phyloP scores from a whole-genome alignment of 257 asterid species.

The Primulina tabacum region DNA sequence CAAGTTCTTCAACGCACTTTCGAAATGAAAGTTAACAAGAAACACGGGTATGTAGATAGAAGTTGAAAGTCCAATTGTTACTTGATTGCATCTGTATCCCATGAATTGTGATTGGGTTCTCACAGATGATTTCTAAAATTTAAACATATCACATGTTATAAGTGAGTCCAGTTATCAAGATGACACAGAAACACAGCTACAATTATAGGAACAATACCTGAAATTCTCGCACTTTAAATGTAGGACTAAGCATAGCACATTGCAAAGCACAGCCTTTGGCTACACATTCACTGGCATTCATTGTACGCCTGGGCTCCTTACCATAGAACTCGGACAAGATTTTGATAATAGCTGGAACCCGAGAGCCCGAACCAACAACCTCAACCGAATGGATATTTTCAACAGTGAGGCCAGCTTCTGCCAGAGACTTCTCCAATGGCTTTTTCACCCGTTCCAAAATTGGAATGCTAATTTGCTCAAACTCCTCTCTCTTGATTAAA shows the following conservation, averaged over 20 bases:
- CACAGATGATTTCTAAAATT: background rate
- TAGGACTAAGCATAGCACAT: conserved; percentile 91
- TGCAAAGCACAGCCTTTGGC: conserved; percentile 88
- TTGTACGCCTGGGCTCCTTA: conserved; percentile 91
- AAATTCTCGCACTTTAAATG: conserved; percentile 89
- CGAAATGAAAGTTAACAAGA: background rate
- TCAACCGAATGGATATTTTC: conserved; percentile 77
- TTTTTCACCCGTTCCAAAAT: conserved; percentile 85
- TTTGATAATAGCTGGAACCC: conserved; percentile 82
- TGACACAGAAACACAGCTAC: background rate
- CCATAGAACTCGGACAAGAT: conserved; percentile 85
- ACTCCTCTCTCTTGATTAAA: conserved; percentile 83
- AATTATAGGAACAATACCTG: conserved; percentile 46
- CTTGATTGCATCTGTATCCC: background rate
- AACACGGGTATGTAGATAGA: background rate
- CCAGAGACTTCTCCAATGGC: conserved; percentile 91
- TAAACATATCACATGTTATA: too few species aligned
- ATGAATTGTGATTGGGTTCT: background rate
- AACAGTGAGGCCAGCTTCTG: conserved; percentile 64
- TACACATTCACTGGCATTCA: conserved; percentile 98
- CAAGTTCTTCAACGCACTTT: background rate
- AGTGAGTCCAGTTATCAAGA: background rate
- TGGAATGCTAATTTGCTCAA: conserved; percentile 78
- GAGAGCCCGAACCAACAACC: conserved; percentile 92
- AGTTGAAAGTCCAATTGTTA: background rate